Base-by-base conservation (phyloP, 1,284 basidiomycete genomes). In the Ceratobasidium sp. region DNA sequence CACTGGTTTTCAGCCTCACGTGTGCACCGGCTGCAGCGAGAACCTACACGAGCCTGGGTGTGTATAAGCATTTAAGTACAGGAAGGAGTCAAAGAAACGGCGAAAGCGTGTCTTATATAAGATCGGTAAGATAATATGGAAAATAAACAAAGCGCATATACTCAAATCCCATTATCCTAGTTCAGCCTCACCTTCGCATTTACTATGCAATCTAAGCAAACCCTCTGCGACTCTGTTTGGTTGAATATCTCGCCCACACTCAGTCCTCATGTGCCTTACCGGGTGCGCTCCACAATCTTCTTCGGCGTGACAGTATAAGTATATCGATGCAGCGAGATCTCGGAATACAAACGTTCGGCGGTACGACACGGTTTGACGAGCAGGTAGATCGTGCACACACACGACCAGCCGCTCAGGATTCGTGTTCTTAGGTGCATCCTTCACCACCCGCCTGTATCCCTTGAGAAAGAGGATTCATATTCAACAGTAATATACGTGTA, bases 191-290 rank as follows among this genome's bases (percentile, higher is more conserved):
- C 65, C 56, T 36, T 48, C 19, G 31, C 17, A n/a, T 54, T 50
- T 33, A 67, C 27, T 1, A 67, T 67, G 27, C 65, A 51, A 51
- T 67, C 45, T 24, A 67, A 36, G 33, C 54, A 67, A 31, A 50
- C 56, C 41, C 14, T 50, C 65, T 67, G 65, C 24, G 65, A 67
- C 51, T 54, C 65, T 50, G 65, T 67, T 7, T 50, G 65, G 29
- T 67, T 67, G 33, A 54, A 67, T n/a, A 51, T 67, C 41, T 67
- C 65, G 24, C 56, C 65, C 3, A 67, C 29, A 56, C 56, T 17
- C 65, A 51, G 51, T 48, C 36, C 27, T 24, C 19, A 14, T 24
- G 50, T 15, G 51, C 7, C 31, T 48, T 67, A 17, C 31, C 33
- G n/a, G 65, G 65, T 67, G n/a, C 65, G 65, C 45, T 56, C 44